Evolutionary conservation across 192 early-diverging fungal species (phyloP), one percentile per base, ranked within the genome.

Genomic region (Entomortierella chlamydospora): DNA sequence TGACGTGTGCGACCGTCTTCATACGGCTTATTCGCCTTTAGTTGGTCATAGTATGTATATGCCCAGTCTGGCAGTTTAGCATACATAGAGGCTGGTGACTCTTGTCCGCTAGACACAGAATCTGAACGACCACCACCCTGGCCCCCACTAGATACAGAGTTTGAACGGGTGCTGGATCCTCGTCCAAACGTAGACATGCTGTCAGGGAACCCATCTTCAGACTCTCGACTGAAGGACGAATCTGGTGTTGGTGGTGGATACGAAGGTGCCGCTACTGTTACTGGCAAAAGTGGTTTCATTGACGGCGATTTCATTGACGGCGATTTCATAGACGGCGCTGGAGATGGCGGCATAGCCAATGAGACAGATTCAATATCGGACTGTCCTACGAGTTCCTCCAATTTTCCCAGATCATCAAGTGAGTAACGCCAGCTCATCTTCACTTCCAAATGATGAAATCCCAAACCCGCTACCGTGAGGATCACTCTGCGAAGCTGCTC

Each of bases 31-130:
- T 37, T 37, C 17, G 37, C 18, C 25, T 17, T 28, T 26, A 51
- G 61, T 23, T 50, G 61, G 25, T 64, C 22, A 33, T 64, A 26
- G 47, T 25, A 64, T 2, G 63, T 64, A 41, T 64, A 64, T 1
- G 29, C 64, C 64, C 64, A 67, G 41, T 67, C 64, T 10, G 64
- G 64, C 23, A 64, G 22, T 54, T 64, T 53, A 11, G n/a, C 30
- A 20, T 64, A 22, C 8, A 34, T 2, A n/a, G 49, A 33, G 1
- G 34, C 17, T 4, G 49, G 61, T 18, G 34, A 33, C 2, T 22
- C 31, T 31, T 22, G 63, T 11, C 39, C 63, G 29, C 63, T 64
- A 0, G 52, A 64, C 34, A 56, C 2, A 9, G 61, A 52, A 52
- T 50, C 61, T 51, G 61, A 64, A 31, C 50, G 61, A 43, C 25